phyloP scores from a whole-genome alignment of 345 rosid genomes.

The Syzygium aqueum region DNA sequence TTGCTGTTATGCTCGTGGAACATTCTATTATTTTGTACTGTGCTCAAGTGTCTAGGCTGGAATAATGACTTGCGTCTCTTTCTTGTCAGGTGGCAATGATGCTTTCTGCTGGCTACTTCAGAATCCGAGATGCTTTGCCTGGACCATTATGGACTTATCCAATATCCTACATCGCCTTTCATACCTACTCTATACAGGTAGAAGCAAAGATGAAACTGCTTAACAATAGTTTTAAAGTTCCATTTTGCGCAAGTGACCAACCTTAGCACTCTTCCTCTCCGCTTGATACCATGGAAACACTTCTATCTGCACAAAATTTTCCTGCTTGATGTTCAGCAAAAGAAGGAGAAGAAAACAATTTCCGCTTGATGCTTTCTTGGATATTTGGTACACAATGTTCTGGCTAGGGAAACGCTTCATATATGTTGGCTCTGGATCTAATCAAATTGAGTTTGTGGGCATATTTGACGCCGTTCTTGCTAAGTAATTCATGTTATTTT shows the following conservation, averaged over 20 bases:
- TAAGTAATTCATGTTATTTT: neutral
- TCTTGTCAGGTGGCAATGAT: conserved; percentile 83
- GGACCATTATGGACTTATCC: conserved; percentile 87
- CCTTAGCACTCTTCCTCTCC: neutral
- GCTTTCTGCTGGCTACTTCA: conserved; percentile 93
- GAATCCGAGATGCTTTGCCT: conserved; percentile 79
- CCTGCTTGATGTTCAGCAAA: neutral
- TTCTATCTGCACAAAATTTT: neutral
- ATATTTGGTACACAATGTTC: neutral
- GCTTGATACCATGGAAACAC: neutral
- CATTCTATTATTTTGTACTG: neutral
- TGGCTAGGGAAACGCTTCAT: neutral
- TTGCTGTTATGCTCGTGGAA: neutral
- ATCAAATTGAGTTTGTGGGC: neutral
- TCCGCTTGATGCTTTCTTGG: neutral
- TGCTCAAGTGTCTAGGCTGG: neutral
- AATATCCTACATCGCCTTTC: conserved; percentile 78
- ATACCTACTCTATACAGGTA: conserved; percentile 86
- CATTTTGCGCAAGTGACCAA: neutral
- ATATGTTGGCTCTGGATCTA: neutral
- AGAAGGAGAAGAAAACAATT: neutral
- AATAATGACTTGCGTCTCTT: neutral
- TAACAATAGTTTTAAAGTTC: neutral
- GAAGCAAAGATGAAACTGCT: conserved; percentile 1
- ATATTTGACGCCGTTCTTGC: neutral